Percentiles rank a stretch among this genome's conserved stretches.
phyloP scores from a whole-genome alignment of 2,329 filamentous ascomycete genomes.

The Diaporthe citriasiana region DNA sequence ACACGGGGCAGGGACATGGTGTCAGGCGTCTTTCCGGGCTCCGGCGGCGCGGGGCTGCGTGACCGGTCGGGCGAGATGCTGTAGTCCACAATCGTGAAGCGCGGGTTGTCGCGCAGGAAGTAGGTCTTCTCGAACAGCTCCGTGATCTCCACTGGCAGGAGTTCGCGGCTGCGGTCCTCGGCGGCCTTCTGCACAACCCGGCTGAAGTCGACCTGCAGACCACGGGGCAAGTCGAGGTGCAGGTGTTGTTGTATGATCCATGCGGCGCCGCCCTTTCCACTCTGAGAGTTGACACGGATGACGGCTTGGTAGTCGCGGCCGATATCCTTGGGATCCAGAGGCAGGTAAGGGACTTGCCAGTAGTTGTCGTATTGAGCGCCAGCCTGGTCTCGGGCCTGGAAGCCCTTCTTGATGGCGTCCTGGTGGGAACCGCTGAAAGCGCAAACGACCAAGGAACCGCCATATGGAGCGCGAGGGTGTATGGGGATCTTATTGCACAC shows the following conservation, averaged over 20 bases:
- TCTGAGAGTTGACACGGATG: slow-evolving; percentile 97
- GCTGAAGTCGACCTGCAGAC: slow-evolving; percentile 92
- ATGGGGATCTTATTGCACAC: slow-evolving; percentile 95
- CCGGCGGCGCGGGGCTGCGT: slow-evolving; percentile 77
- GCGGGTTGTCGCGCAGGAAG: slow-evolving; percentile 84
- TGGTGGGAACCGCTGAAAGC: slow-evolving; percentile 95
- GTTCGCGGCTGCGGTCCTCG: slow-evolving; percentile 85
- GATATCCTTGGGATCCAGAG: slow-evolving; percentile 92
- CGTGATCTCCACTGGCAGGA: slow-evolving; percentile 86
- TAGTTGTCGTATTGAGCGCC: slow-evolving; percentile 72
- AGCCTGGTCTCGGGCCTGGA: slow-evolving; percentile 76
- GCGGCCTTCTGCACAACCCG: slow-evolving; percentile 86
- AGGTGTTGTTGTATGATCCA: slow-evolving; percentile 94
- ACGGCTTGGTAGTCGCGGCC: slow-evolving; percentile 98
- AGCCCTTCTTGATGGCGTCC: slow-evolving; percentile 96
- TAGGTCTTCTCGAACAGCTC: slow-evolving; percentile 91
- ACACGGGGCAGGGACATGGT: slow-evolving; percentile 84
- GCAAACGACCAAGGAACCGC: slow-evolving; percentile 90
- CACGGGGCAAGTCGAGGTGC: slow-evolving; percentile 91
- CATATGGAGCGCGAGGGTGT: slow-evolving; percentile 90
- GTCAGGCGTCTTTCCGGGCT: slow-evolving; percentile 78
- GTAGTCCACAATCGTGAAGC: slow-evolving; percentile 92
- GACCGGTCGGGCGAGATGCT: slow-evolving; percentile 89
- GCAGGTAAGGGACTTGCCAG: slow-evolving; percentile 93
- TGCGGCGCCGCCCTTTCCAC: slow-evolving; percentile 92